These are phyloP conservation scores for Opeltia flavorubescens DNA, from an alignment of 495 filamentous ascomycete species.

Conservation along the genomic window DNA sequence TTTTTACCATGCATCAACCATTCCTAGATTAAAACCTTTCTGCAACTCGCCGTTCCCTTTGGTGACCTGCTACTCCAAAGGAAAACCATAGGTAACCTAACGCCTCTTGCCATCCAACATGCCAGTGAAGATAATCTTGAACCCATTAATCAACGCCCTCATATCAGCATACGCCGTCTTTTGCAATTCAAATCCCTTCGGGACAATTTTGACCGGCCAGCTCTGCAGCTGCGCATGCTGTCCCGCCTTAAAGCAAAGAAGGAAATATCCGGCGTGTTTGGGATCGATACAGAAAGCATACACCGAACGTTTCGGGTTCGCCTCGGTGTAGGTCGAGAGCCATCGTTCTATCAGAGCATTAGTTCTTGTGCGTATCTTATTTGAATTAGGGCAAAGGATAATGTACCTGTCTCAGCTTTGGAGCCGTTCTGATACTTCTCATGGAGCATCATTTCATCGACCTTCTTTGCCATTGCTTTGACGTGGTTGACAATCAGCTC, in stretches of 20 bases:
- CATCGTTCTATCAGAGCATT: conserved; percentile 54
- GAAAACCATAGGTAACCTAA: conserved; percentile 10
- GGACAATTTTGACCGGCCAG: conserved; percentile 85
- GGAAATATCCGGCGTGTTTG: conserved; percentile 88
- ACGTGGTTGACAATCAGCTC: conserved; percentile 95
- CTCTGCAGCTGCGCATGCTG: conserved; percentile 51
- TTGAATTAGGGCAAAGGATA: too few species aligned
- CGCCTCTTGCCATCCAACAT: conserved; percentile 32
- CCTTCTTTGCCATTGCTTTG: conserved; percentile 94
- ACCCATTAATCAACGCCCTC: conserved; percentile 82
- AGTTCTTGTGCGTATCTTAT: too few species aligned
- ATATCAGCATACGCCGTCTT: conserved; percentile 84
- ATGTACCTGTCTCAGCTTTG: conserved; percentile 72
- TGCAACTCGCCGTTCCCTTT: too few species aligned
- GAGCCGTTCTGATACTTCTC: conserved; percentile 79
- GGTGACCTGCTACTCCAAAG: too few species aligned
- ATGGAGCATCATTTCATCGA: conserved; percentile 85
- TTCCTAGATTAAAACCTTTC: too few species aligned
- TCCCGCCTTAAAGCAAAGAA: conserved; percentile 87
- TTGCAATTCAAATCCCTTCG: conserved; percentile 76
- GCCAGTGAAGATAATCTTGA: conserved; percentile 49
- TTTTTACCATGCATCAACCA: too few species aligned
- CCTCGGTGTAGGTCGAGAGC: conserved; percentile 87
- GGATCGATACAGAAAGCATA: conserved; percentile 91
- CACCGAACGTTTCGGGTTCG: conserved; percentile 83